phyloP scores from a whole-genome alignment of 2,329 filamentous ascomycete genomes.

The Diaporthe sp. region DNA sequence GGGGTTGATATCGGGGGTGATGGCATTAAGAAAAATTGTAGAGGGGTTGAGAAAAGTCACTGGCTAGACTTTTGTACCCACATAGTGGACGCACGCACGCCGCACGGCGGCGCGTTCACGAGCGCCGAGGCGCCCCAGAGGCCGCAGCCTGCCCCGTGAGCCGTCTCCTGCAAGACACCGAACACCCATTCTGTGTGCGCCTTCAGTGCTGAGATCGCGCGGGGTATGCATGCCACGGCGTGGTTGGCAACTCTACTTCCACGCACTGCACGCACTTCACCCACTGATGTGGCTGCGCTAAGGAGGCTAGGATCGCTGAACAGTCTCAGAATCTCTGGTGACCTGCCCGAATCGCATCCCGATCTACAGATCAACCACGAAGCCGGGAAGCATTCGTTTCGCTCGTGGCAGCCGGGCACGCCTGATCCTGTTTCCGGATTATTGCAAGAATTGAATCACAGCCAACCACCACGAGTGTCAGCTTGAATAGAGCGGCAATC shows the following conservation, averaged over 20 bases:
- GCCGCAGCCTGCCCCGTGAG: conserved; percentile 5
- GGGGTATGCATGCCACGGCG: conserved; percentile 25
- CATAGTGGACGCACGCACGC: neutral
- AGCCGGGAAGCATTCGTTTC: conserved; percentile 13
- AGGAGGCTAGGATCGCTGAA: conserved; percentile 5
- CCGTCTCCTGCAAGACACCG: conserved; percentile 1
- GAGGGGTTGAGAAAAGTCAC: neutral
- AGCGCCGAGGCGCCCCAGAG: neutral
- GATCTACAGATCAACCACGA: conserved; percentile 38
- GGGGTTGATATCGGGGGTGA: neutral
- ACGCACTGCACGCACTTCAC: neutral
- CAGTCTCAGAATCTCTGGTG: conserved; percentile 23
- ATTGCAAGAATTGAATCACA: conserved; percentile 16
- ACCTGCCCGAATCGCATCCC: conserved; percentile 29
- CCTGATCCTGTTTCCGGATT: conserved; percentile 18
- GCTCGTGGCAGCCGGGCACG: conserved; percentile 20
- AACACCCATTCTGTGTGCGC: neutral
- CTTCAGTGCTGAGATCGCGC: conserved; percentile 11
- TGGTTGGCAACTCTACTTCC: neutral
- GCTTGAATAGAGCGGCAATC: conserved; percentile 20
- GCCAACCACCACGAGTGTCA: conserved; percentile 20
- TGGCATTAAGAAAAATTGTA: neutral
- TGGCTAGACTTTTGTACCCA: neutral
- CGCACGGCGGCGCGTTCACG: neutral
- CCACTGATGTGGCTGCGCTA: conserved; percentile 11